Percentiles rank a stretch among this genome's conserved stretches.
These are phyloP conservation scores for Recurvomyces mirabilis DNA, from an alignment of 495 filamentous ascomycete species.

Conservation along the genomic window DNA sequence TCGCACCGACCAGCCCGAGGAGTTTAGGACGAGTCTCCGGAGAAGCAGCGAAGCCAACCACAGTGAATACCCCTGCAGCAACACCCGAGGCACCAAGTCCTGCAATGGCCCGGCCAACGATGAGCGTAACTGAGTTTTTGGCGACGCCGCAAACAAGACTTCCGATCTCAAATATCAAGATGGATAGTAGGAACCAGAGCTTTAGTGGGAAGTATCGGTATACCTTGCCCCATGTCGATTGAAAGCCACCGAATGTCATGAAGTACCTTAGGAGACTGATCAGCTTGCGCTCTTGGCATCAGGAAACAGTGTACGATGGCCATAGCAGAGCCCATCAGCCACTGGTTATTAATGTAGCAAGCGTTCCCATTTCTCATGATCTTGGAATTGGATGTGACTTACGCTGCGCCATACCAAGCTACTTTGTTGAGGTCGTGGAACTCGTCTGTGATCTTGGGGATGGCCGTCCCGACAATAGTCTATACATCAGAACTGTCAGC, in stretches of 20 bases:
- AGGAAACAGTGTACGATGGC: too few relatives aligned
- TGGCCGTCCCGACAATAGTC: conserved; percentile 58
- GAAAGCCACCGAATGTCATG: conserved; percentile 42
- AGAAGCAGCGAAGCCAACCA: conserved; percentile 25
- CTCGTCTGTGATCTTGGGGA: conserved; percentile 41
- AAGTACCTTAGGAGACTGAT: too few relatives aligned
- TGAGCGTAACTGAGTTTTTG: conserved; percentile 18
- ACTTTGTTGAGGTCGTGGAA: conserved; percentile 38
- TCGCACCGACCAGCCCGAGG: conserved; percentile 33
- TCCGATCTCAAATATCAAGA: conserved; percentile 16
- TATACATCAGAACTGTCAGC: too few relatives aligned
- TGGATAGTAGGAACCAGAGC: conserved; percentile 16
- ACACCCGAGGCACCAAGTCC: conserved; percentile 25
- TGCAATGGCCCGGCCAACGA: conserved; percentile 23
- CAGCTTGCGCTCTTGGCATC: too few relatives aligned
- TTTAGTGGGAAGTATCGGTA: conserved; percentile 47
- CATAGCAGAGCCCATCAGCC: too few relatives aligned
- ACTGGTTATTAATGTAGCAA: too few relatives aligned
- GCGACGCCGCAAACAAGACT: conserved; percentile 19
- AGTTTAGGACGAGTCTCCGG: conserved; percentile 30
- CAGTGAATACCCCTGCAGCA: conserved; percentile 23
- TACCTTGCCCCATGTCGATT: conserved; percentile 41
- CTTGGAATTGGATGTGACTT: too few relatives aligned
- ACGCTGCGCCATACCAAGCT: conserved; percentile 47
- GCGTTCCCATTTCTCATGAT: too few relatives aligned